These are phyloP conservation scores for Alternaria atra DNA, from an alignment of 2,329 filamentous ascomycete genomes.

Conservation along the genomic window DNA sequence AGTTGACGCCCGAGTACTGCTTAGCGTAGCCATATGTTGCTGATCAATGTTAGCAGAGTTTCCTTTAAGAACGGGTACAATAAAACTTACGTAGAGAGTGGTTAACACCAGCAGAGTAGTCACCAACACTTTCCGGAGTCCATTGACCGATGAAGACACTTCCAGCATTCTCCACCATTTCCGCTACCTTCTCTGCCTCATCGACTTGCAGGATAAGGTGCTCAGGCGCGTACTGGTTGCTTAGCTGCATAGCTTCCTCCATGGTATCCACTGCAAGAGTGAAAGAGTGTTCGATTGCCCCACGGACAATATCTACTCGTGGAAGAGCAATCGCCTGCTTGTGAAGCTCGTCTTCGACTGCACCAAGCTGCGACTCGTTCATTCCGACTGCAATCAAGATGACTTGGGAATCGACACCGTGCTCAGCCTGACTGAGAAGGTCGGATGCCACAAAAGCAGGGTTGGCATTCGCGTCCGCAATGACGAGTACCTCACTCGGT, in stretches of 20 bases:
- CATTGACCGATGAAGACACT: slow-evolving; percentile 95
- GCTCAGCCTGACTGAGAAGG: slow-evolving; percentile 93
- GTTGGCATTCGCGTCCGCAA: slow-evolving; percentile 87
- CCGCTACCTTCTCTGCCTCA: slow-evolving; percentile 76
- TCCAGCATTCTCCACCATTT: slow-evolving; percentile 88
- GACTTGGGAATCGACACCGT: slow-evolving; percentile 95
- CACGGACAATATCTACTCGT: slow-evolving; percentile 89
- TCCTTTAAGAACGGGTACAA: not conserved
- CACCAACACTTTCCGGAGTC: slow-evolving; percentile 97
- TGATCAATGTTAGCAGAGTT: slow-evolving; percentile 48
- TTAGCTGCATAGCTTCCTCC: slow-evolving; percentile 78
- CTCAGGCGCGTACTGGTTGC: slow-evolving; percentile 95
- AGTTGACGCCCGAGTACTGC: slow-evolving; percentile 97
- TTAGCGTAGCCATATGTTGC: slow-evolving; percentile 98
- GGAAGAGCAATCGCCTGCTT: slow-evolving; percentile 86
- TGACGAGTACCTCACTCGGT: slow-evolving; percentile 94
- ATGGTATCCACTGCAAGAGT: slow-evolving; percentile 81
- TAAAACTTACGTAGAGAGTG: slow-evolving; percentile 87
- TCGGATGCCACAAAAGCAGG: slow-evolving; percentile 96
- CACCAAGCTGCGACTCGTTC: slow-evolving; percentile 73
- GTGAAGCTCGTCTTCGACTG: slow-evolving; percentile 92
- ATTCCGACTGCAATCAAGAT: slow-evolving; percentile 88
- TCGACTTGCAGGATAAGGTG: slow-evolving; percentile 92
- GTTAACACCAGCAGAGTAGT: slow-evolving; percentile 98
- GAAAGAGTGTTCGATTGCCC: slow-evolving; percentile 89